These are phyloP conservation scores for Arabidopsis suecica DNA, from an alignment of 345 rosid genomes.

Conservation along the genomic window DNA sequence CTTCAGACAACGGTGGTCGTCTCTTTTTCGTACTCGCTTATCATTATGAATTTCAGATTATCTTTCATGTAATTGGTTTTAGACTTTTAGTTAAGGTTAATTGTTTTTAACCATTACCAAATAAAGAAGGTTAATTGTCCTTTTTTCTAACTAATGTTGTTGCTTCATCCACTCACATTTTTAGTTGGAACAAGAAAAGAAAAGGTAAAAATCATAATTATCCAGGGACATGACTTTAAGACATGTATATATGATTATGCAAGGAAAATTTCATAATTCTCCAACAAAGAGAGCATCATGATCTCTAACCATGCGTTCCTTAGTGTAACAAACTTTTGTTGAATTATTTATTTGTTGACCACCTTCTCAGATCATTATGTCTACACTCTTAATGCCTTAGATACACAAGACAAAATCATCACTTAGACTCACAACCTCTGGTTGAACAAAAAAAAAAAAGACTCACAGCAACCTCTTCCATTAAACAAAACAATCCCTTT, in stretches of 20 bases:
- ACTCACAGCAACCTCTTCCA: constrained; percentile 30
- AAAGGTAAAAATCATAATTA: constrained; percentile 35
- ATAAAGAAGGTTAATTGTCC: neutral
- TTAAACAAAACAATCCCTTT: constrained; percentile 30
- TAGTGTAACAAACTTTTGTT: constrained; percentile 18
- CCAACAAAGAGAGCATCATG: constrained; percentile 44
- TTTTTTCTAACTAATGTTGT: neutral
- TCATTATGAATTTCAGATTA: neutral
- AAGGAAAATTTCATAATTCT: constrained; percentile 29
- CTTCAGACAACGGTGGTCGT: neutral
- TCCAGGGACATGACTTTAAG: constrained; percentile 29
- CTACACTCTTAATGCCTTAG: constrained; percentile 30
- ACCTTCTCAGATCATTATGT: constrained; percentile 36
- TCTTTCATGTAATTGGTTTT: neutral
- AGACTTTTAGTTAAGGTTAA: neutral
- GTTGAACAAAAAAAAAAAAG: no score
- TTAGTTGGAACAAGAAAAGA: constrained; percentile 35
- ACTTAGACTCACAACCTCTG: constrained; percentile 29
- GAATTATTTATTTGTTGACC: constrained; percentile 22
- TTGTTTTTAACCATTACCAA: neutral
- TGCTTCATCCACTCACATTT: constrained; percentile 39
- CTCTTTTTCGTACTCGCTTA: neutral
- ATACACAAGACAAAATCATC: constrained; percentile 24
- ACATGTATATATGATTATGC: constrained; percentile 35
- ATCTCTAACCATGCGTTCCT: constrained; percentile 43